phyloP scores from a whole-genome alignment of 169 alveolate species.

The Cryptosporidium meleagridis region DNA sequence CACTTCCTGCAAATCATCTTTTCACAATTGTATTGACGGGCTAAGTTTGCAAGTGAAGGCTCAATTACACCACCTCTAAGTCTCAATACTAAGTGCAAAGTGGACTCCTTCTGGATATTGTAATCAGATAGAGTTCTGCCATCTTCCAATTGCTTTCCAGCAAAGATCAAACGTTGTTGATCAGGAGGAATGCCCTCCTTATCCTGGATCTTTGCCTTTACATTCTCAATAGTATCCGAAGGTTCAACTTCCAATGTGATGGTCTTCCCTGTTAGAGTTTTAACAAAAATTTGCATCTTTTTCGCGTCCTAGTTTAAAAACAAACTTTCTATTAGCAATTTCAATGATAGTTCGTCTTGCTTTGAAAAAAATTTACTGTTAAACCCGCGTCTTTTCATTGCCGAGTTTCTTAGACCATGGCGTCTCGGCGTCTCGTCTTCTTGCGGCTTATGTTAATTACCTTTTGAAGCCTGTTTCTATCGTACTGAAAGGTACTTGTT shows the following conservation, averaged over 20 bases:
- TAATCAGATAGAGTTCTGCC: slow-evolving; percentile 98
- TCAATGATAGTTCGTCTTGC: slow-evolving; percentile 5
- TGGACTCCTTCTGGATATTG: slow-evolving; percentile 97
- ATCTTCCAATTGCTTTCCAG: slow-evolving; percentile 99
- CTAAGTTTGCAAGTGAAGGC: slow-evolving; percentile 98
- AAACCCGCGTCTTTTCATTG: background rate
- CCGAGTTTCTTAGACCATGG: background rate
- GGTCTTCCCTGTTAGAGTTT: slow-evolving; percentile 96
- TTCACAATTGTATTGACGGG: slow-evolving; percentile 98
- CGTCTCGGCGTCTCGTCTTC: slow-evolving; percentile 72
- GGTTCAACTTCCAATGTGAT: slow-evolving; percentile 96
- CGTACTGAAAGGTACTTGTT: background rate
- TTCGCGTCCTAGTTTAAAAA: background rate
- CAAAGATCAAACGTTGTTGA: slow-evolving; percentile 98
- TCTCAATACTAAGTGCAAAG: slow-evolving; percentile 97
- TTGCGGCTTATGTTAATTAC: background rate
- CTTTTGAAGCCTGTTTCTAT: background rate
- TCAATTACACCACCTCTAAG: slow-evolving; percentile 99
- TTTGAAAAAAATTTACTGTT: background rate
- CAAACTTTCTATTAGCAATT: background rate
- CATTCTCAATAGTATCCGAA: slow-evolving; percentile 96
- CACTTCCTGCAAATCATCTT: slow-evolving; percentile 98
- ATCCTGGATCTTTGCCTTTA: slow-evolving; percentile 97
- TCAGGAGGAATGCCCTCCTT: slow-evolving; percentile 99
- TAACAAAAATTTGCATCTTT: slow-evolving; percentile 94